Base-by-base conservation (phyloP, 75 land plant species). In the Pseudotsuga menziesii region DNA sequence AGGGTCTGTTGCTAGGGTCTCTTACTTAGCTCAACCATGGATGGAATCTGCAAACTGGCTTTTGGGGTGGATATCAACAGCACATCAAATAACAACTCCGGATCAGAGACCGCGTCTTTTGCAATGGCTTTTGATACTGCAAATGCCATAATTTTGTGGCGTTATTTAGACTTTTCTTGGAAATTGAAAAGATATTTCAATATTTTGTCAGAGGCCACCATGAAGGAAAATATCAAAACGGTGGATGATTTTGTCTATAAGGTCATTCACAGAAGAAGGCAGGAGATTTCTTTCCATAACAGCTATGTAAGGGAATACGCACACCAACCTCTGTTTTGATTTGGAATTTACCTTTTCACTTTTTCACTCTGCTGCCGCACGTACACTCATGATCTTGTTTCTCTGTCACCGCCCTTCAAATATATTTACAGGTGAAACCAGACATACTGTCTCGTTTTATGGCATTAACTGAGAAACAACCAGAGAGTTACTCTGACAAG, bases 371-470 rank as follows among this genome's bases (percentile, higher is more conserved):
- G 32, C 32, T 29, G 1, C 32, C 32, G 32, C 32, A 0, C 32
- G 32, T 29, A 29, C 32, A 29, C 32, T 29, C 32, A 29, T 29
- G 52, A 59, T 2, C 56, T 70, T 25, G 32, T 8, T 5, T 12
- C 26, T 70, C 1, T 20, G 32, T 15, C n/a, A 17, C 19, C 20
- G 29, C n/a, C 58, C 39, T 69, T 4, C 22, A 44, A 57, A 54
- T 4, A 59, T 56, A 55, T 57, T 63, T 72, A 56, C 76, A 88
- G 61, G 57, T 78, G 84, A 87, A 61, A 78, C 87, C 82, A 56
- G 93, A 91, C 76, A 77, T 91, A 2, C 57, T 93, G 56, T 91
- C 96, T 56, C 82, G 96, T 56, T 91, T 89, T 76, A 58, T 93
- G 61, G 35, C 78, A 4, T 39, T 75, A 35, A 80, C 57, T 19